Evolutionary conservation across 2,329 filamentous ascomycete species (phyloP), one percentile per base, ranked within the genome.

Genomic region (Aspergillus ustus): DNA sequence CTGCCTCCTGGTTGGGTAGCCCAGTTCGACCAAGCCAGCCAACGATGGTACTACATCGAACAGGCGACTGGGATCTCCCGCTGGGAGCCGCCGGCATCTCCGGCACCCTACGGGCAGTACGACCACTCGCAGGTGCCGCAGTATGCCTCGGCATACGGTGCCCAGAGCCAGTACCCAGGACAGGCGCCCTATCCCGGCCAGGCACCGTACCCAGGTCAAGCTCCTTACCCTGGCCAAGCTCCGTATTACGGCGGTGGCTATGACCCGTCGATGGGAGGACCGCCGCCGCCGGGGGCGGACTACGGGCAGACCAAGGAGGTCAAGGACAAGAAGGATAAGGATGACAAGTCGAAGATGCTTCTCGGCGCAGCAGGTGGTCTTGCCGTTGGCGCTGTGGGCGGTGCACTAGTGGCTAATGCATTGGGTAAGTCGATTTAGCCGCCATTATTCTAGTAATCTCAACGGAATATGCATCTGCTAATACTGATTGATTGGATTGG

Each of bases 11-110:
- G 55, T n/a, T 57, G 55, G 55, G 55, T 57, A 2, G 55, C 55
- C 3, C 55, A 57, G 55, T 57, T 57, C 46, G 55, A 57, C 46
- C 55, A 57, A 20, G 34, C 19, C 34, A 57, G 55, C 46, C 31
- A 43, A 7, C 31, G 55, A 7, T 57, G 55, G 55, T 57, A 57
- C 55, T 57, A 57, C 25, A 57, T 57, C 55, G 55, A 57, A 40
- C 55, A 57, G 34, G 55, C 55, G 4, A 57, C 55, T 4, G 55
- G 55, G 7, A 57, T 57, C n/a, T 57, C 55, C 15, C 55, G 55
- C 2, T 57, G 55, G 55, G 55, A 57, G 43, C 55, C 55, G 46
- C 55, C 55, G 8, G 20, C 55, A 7, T 29, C n/a, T 5, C 34
- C 46, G 4, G 55, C 55, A 2, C 55, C 55, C 3, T 57, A 57